phyloP scores from a whole-genome alignment of 805 yeast species.

The Myxozyma sirexii region DNA sequence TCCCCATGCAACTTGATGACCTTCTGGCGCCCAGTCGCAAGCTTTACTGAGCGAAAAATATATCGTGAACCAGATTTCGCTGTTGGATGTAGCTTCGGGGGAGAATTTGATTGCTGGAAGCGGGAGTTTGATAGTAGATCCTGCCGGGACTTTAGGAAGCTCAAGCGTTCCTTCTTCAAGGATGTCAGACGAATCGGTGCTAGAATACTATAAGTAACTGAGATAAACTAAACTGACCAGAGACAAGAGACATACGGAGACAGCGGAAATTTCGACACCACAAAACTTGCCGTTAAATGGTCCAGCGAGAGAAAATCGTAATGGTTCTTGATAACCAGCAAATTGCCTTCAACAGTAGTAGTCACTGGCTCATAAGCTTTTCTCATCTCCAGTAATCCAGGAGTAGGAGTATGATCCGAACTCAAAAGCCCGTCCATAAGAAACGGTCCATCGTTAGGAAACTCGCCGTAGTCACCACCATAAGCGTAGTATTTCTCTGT shows the following conservation, averaged over 20 bases:
- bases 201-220: not conserved
- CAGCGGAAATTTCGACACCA: slow-evolving; percentile 1
- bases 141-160: not conserved
- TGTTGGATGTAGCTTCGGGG: not conserved
- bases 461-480: slow-evolving; percentile 47
- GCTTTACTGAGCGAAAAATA: slow-evolving; percentile 21
- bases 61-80: slow-evolving; percentile 24
- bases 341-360: not conserved
- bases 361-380: slow-evolving; percentile 44
- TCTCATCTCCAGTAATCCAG: slow-evolving; percentile 43
- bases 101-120: not conserved
- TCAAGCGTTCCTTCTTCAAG: not conserved
- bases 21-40: slow-evolving; percentile 34
- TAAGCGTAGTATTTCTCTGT: slow-evolving; percentile 38
- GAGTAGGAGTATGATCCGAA: slow-evolving; percentile 45
- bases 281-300: slow-evolving; percentile 15
- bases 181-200: not conserved
- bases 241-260: slow-evolving; percentile 6
- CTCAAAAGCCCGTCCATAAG: slow-evolving; percentile 45
- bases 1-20: slow-evolving; percentile 40
- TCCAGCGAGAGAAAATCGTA: slow-evolving; percentile 37
- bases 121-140: not conserved
- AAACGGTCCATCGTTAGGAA: slow-evolving; percentile 45
- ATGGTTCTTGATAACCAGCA: slow-evolving; percentile 33
- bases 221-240: not conserved